Conservation (phyloP, 2,329 filamentous ascomycete genomes). For the Penicillium sp. region DNA sequence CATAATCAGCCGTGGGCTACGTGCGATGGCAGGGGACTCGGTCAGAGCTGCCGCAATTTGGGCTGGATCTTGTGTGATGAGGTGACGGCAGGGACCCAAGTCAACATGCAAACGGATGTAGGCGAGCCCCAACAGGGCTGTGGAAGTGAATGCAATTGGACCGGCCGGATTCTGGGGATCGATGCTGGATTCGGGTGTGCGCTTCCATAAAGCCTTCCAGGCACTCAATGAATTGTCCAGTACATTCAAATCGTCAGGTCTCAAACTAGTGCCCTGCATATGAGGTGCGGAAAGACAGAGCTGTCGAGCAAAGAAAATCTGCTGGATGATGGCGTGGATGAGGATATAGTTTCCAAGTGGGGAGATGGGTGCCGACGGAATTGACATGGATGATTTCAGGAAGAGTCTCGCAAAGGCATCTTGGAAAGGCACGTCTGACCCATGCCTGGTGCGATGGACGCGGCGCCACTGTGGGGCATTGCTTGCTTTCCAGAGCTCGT, state of each 20-base stretch:
- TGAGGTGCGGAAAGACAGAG: conserved; percentile 46
- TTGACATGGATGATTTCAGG: conserved; percentile 36
- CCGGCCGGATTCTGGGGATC: conserved; percentile 54
- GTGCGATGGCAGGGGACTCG: conserved; percentile 43
- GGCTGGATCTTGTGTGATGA: conserved; percentile 48
- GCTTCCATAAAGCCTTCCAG: conserved; percentile 55
- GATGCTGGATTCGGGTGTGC: conserved; percentile 52
- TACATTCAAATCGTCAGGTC: conserved; percentile 44
- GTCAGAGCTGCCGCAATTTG: conserved; percentile 48
- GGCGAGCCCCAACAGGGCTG: conserved; percentile 47
- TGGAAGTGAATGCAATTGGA: conserved; percentile 54
- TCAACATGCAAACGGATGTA: conserved; percentile 50
- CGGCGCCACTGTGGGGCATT: conserved; percentile 52
- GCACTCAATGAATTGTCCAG: conserved; percentile 49
- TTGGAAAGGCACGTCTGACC: conserved; percentile 42
- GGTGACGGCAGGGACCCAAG: conserved; percentile 46
- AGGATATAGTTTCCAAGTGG: conserved; percentile 55
- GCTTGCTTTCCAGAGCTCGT: conserved; percentile 55
- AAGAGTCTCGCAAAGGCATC: conserved; percentile 48
- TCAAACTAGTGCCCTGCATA: conserved; percentile 43
- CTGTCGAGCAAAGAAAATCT: conserved; percentile 53
- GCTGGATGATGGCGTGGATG: conserved; percentile 54
- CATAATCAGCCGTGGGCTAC: conserved; percentile 49
- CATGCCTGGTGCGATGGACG: conserved; percentile 35
- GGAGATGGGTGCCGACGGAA: conserved; percentile 42